phyloP scores from a whole-genome alignment of 2,329 filamentous ascomycete species.

The Paraconiothyrium sp. region DNA sequence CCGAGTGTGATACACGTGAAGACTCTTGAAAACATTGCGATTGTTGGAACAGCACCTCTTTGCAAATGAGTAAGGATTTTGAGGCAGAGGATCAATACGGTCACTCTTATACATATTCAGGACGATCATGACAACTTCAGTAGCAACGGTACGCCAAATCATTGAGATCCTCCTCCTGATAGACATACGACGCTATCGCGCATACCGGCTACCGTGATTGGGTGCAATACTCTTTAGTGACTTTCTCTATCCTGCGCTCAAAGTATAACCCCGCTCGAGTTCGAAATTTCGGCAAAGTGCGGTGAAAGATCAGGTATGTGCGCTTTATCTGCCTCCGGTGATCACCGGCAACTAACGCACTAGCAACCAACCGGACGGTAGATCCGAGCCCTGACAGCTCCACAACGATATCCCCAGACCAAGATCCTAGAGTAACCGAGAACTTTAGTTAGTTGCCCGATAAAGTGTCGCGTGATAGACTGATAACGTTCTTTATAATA shows the following conservation, averaged over 20 bases:
- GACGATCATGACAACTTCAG: not conserved
- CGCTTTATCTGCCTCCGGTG: not conserved
- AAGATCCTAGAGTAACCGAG: conserved; percentile 3
- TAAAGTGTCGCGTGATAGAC: conserved; percentile 11
- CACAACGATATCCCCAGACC: conserved; percentile 12
- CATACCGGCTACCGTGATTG: not conserved
- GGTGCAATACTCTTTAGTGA: not conserved
- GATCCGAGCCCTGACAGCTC: not conserved
- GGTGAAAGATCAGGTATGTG: not conserved
- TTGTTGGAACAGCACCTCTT: not conserved
- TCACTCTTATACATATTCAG: not conserved
- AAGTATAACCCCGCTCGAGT: not conserved
- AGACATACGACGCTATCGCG: not conserved
- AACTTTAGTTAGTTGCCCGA: not conserved
- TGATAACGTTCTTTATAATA: conserved; percentile 6
- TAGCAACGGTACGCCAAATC: not conserved
- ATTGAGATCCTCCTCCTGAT: not conserved
- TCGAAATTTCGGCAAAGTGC: conserved; percentile 4
- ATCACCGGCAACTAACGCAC: conserved; percentile 2
- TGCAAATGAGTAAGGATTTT: too few relatives aligned
- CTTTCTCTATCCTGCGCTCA: not conserved
- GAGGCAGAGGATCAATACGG: not conserved
- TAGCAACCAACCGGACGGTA: not conserved
- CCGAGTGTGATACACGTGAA: not conserved
- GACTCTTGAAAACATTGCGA: conserved; percentile 1